These are phyloP conservation scores for Rosa rugosa DNA, from an alignment of 306 rosid genomes.

Conservation along the genomic window DNA sequence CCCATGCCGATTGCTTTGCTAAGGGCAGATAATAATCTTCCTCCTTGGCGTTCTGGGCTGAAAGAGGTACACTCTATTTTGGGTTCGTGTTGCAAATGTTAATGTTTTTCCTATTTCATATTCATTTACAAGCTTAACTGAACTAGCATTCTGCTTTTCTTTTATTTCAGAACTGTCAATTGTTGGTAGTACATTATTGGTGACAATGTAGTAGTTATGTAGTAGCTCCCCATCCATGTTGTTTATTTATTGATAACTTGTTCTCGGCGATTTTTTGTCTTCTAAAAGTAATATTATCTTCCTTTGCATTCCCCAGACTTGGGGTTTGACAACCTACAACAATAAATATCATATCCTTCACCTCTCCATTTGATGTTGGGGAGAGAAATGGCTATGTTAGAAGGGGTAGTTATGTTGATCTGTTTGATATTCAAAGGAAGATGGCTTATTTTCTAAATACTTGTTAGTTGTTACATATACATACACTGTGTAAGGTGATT, in stretches of 20 bases:
- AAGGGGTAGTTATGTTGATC: not conserved
- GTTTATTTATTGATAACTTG: not conserved
- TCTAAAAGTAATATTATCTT: not conserved
- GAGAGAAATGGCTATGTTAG: not conserved
- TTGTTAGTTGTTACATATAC: not conserved
- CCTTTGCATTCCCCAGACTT: not conserved
- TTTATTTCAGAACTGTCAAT: not conserved
- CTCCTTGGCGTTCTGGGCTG: slow-evolving; percentile 92
- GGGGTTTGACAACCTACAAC: no score
- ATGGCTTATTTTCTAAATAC: not conserved
- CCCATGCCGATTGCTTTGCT: slow-evolving; percentile 72
- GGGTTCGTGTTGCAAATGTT: not conserved
- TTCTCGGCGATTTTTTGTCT: not conserved
- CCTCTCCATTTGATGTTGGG: not conserved
- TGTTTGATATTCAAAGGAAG: not conserved
- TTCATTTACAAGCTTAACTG: not conserved
- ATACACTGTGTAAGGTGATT: not conserved
- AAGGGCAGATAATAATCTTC: slow-evolving; percentile 96
- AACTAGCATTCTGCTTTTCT: not conserved
- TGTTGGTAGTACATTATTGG: not conserved
- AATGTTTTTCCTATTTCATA: not conserved
- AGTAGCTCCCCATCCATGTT: not conserved
- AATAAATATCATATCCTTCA: not conserved
- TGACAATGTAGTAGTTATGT: not conserved
- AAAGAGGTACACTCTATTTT: slow-evolving; percentile 59